phyloP scores from a whole-genome alignment of 768 basidiomycete species.

The Lactarius quietus region DNA sequence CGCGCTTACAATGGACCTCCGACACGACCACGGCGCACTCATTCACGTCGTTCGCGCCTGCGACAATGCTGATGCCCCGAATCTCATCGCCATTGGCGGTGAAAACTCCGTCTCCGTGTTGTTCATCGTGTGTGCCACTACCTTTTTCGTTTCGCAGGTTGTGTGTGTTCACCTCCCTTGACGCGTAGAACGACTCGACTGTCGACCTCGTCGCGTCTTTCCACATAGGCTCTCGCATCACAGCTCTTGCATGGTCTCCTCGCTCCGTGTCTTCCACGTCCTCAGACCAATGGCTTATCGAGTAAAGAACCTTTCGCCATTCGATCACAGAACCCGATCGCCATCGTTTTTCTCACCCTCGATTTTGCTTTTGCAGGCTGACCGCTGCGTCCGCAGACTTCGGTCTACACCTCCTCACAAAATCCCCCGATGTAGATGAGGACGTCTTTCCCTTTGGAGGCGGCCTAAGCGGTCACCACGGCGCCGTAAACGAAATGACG shows the following conservation, averaged over 20 bases:
- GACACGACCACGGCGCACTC: constrained; percentile 54
- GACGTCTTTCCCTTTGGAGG: constrained; percentile 70
- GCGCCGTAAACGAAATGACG: constrained; percentile 69
- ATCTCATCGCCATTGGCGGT: constrained; percentile 71
- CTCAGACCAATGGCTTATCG: constrained; percentile 64
- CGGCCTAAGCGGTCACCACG: constrained; percentile 78
- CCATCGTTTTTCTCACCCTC: constrained; percentile 12
- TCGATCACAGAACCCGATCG: constrained; percentile 1
- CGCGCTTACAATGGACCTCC: constrained; percentile 49
- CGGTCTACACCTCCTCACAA: constrained; percentile 66
- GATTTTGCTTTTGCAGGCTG: constrained; percentile 44
- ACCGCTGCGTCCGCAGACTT: constrained; percentile 65
- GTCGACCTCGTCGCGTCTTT: constrained; percentile 62
- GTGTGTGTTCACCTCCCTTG: constrained; percentile 20
- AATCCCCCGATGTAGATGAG: constrained; percentile 46
- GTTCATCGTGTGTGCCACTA: constrained; percentile 48
- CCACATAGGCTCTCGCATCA: constrained; percentile 65
- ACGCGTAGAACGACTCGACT: constrained; percentile 41
- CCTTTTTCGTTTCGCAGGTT: constrained; percentile 7
- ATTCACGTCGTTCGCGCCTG: constrained; percentile 63
- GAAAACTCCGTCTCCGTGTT: constrained; percentile 70
- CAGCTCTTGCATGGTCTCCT: constrained; percentile 77
- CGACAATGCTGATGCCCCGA: constrained; percentile 56
- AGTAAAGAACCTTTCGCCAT: constrained; percentile 43
- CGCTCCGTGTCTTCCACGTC: constrained; percentile 60